phyloP scores from a whole-genome alignment of 2,329 filamentous ascomycete genomes.

The Ascochyta lentis region DNA sequence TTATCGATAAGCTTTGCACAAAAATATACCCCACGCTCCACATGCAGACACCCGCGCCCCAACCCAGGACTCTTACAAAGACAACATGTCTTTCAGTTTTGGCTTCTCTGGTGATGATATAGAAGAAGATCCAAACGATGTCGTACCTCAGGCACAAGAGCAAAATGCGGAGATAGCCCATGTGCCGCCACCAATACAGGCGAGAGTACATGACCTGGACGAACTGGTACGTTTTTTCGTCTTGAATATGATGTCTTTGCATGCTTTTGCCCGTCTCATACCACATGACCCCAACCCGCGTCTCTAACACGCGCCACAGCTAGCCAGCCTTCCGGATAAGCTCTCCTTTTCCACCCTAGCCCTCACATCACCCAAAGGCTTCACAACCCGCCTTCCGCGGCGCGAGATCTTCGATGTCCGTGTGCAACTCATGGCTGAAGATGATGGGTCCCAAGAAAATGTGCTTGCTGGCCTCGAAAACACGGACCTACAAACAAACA shows the following conservation, averaged over 20 bases:
- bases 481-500: constrained; percentile 78
- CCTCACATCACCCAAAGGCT: constrained; percentile 66
- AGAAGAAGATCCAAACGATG: constrained; percentile 55
- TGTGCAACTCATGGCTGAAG: constrained; percentile 79
- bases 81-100: constrained; percentile 58
- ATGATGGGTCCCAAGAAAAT: constrained; percentile 49
- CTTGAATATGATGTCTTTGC: not conserved
- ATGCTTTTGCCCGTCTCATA: not conserved
- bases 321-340: constrained; percentile 71
- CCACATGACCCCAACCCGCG: not conserved
- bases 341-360: constrained; percentile 71
- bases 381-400: constrained; percentile 66
- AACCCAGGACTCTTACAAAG: not conserved
- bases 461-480: constrained; percentile 49
- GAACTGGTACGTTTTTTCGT: constrained; percentile 54
- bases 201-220: constrained; percentile 53
- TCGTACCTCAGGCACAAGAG: constrained; percentile 18
- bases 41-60: not conserved
- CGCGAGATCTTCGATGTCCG: constrained; percentile 83
- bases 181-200: constrained; percentile 42
- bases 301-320: constrained; percentile 44
- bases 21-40: constrained; percentile 21
- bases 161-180: constrained; percentile 5
- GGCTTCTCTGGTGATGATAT: constrained; percentile 67
- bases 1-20: constrained; percentile 18